Evolutionary conservation across 23 red algal genomes (phyloP).

Genomic region (Gracilaria domingensis): DNA sequence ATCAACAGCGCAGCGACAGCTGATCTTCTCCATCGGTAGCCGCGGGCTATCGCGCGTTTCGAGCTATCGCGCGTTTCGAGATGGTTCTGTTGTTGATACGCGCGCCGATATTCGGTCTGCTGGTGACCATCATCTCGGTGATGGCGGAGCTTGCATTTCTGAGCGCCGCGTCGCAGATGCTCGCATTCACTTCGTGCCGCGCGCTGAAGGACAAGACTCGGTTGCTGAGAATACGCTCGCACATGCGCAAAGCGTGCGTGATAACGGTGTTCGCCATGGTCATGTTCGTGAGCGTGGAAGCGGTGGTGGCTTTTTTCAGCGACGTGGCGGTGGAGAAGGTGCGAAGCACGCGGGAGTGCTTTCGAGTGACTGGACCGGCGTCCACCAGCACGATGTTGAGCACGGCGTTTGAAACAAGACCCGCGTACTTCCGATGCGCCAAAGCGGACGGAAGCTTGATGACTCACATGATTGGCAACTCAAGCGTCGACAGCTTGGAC

Average conservation of each 20-base stretch:
- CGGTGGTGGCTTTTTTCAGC: neutral
- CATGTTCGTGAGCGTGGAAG: neutral
- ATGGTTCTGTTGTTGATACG: conserved; percentile 4
- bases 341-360: neutral
- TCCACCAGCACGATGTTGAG: neutral
- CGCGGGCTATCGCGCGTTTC: neutral
- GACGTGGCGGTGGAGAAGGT: neutral
- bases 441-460: neutral
- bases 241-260: neutral
- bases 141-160: conserved; percentile 12
- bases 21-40: too few species aligned
- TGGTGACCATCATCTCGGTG: neutral
- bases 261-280: conserved; percentile 8
- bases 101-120: neutral
- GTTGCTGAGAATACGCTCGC: neutral
- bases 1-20: too few species aligned
- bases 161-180: neutral
- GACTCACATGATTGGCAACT: neutral
- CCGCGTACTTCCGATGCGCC: neutral
- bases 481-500: neutral
- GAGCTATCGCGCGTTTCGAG: neutral
- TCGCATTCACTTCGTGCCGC: neutral
- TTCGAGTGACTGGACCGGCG: neutral
- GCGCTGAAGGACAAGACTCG: neutral
- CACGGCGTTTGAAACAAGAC: neutral